Evolutionary conservation across 163 green algal species (phyloP).

Genomic region (Chlamydomonas reinhardtii): DNA sequence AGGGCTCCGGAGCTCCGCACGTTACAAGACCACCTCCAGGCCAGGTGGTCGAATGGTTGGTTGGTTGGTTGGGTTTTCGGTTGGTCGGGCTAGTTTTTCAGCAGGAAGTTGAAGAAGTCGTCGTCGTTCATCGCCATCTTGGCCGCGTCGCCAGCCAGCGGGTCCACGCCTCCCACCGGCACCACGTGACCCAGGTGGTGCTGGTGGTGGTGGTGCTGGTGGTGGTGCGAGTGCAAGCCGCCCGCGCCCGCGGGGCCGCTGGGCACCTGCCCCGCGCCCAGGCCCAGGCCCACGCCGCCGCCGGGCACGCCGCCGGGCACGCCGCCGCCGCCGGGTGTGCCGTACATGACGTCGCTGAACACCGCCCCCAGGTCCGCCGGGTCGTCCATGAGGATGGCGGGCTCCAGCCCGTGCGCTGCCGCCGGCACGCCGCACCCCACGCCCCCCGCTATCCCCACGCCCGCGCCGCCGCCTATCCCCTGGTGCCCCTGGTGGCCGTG

Average conservation of each 20-base stretch:
- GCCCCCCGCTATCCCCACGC: not conserved
- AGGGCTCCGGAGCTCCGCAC: too few species aligned
- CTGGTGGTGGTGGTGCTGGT: too few species aligned
- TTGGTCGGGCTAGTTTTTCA: conserved; percentile 33
- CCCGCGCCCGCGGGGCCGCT: too few species aligned
- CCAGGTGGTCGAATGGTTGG: too few species aligned
- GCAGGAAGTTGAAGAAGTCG: conserved; percentile 46
- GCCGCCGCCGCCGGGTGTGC: not conserved
- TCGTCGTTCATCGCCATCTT: conserved; percentile 7
- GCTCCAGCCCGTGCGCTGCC: not conserved
- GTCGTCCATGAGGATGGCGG: conserved; percentile 18
- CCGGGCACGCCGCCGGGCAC: too few species aligned
- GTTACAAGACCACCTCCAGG: too few species aligned
- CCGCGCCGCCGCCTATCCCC: not conserved
- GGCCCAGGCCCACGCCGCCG: too few species aligned
- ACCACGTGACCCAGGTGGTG: too few species aligned
- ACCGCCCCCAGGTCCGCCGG: conserved; percentile 14
- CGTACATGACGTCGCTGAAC: conserved; percentile 36
- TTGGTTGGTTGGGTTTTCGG: too few species aligned
- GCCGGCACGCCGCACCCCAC: not conserved
- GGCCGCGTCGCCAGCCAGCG: too few species aligned
- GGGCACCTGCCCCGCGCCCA: not conserved
- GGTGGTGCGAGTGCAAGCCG: too few species aligned
- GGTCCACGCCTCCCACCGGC: too few species aligned
- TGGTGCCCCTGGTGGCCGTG: not conserved